Percentiles rank a stretch among this genome's conserved stretches.
These are phyloP conservation scores for Botrytis aclada DNA, from an alignment of 2,329 filamentous ascomycete genomes.

Conservation along the genomic window DNA sequence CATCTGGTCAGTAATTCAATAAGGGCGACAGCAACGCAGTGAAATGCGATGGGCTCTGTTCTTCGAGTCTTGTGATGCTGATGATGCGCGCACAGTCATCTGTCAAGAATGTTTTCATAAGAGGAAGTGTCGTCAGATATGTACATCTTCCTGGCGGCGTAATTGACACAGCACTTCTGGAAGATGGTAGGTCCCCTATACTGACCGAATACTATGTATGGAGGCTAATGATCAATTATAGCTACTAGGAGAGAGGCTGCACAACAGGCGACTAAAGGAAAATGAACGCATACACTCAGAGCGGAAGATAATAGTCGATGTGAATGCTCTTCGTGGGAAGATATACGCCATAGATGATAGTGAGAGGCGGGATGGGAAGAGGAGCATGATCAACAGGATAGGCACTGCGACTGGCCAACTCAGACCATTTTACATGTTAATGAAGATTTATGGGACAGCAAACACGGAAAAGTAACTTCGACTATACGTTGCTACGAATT, in stretches of 20 bases:
- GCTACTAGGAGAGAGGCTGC: constrained; percentile 44
- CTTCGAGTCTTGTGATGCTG: constrained; percentile 15
- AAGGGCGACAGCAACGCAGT: not conserved
- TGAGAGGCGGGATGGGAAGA: not conserved
- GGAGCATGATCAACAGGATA: not conserved
- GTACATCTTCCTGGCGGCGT: constrained; percentile 65
- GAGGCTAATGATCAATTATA: constrained; percentile 24
- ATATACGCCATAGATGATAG: not conserved
- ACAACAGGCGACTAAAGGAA: constrained; percentile 48
- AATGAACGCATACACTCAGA: constrained; percentile 37
- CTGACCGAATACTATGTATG: not conserved
- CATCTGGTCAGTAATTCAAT: constrained; percentile 62
- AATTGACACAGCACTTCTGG: constrained; percentile 67
- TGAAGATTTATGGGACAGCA: not conserved
- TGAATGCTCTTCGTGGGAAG: not conserved
- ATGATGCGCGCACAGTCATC: constrained; percentile 50
- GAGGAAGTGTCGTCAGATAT: constrained; percentile 72
- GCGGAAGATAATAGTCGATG: not conserved
- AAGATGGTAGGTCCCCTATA: constrained; percentile 56
- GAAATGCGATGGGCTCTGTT: not conserved
- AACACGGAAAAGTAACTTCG: not conserved
- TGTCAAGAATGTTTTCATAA: constrained; percentile 74
- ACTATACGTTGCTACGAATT: not conserved
- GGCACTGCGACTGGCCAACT: not conserved
- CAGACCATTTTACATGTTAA: not conserved